phyloP scores from a whole-genome alignment of 192 early-diverging fungal genomes.

The Phycomyces nitens region DNA sequence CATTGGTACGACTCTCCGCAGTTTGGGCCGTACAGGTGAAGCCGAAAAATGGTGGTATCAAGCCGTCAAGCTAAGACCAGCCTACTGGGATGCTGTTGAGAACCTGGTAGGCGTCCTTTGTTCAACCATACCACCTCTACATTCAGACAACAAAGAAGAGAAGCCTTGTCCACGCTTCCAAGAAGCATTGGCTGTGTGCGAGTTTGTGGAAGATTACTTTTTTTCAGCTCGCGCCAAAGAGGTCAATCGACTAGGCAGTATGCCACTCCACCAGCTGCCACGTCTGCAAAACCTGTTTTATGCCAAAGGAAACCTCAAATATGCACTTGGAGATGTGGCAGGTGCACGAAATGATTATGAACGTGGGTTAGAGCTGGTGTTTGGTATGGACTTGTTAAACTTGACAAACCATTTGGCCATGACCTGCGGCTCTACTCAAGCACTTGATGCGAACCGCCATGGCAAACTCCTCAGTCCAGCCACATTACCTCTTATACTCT shows the following conservation, averaged over 20 bases:
- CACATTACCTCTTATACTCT: slow-evolving; percentile 40
- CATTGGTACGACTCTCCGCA: slow-evolving; percentile 84
- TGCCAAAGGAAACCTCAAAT: slow-evolving; percentile 81
- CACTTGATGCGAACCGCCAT: slow-evolving; percentile 22
- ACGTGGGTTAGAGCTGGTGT: slow-evolving; percentile 72
- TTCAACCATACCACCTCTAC: slow-evolving; percentile 30
- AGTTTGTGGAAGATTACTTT: slow-evolving; percentile 68
- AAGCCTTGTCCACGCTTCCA: slow-evolving; percentile 52
- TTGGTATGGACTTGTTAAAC: slow-evolving; percentile 48
- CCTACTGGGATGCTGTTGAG: slow-evolving; percentile 91
- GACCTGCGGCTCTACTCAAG: slow-evolving; percentile 30
- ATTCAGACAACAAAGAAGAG: slow-evolving; percentile 6
- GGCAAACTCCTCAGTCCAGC: slow-evolving; percentile 21
- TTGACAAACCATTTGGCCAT: slow-evolving; percentile 43
- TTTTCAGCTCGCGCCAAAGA: slow-evolving; percentile 16
- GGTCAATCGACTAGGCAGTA: slow-evolving; percentile 32
- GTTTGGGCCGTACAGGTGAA: slow-evolving; percentile 64
- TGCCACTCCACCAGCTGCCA: slow-evolving; percentile 61
- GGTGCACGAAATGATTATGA: slow-evolving; percentile 80
- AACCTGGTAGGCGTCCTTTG: slow-evolving; percentile 83
- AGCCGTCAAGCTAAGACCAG: slow-evolving; percentile 78
- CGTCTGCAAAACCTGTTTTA: slow-evolving; percentile 83
- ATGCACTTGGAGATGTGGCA: slow-evolving; percentile 66
- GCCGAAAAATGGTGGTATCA: slow-evolving; percentile 84
- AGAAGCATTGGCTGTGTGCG: slow-evolving; percentile 82